A percentile compares a stretch with the other conserved stretches of the same genome.
Evolutionary conservation across 208 protist species (phyloP).

Genomic region (Leishmania gerbilli): DNA sequence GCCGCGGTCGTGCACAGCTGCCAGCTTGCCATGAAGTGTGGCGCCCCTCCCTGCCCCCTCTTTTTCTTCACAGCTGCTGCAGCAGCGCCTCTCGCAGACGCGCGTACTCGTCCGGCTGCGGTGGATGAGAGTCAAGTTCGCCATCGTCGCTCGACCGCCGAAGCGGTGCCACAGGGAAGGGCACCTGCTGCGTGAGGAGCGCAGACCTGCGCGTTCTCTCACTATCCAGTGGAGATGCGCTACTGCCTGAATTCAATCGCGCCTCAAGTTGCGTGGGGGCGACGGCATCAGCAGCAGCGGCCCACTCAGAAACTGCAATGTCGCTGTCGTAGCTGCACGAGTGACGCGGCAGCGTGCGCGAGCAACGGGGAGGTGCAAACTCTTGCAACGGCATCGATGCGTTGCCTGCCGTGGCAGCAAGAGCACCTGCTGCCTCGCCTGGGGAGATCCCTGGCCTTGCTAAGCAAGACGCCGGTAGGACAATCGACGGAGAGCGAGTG

Average conservation of each 20-base stretch:
- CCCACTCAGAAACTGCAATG: background rate
- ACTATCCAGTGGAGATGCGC: background rate
- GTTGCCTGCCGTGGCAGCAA: background rate
- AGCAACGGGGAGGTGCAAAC: slow-evolving; percentile 23
- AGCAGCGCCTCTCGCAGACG: slow-evolving; percentile 30
- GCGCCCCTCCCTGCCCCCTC: background rate
- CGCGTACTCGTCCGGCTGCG: slow-evolving; percentile 16
- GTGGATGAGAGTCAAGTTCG: background rate
- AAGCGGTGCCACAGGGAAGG: background rate
- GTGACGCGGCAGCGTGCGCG: slow-evolving; percentile 26
- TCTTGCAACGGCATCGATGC: background rate
- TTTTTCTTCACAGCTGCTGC: slow-evolving; percentile 20
- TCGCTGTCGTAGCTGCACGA: slow-evolving; percentile 30
- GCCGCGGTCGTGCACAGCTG: background rate
- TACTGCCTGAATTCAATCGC: background rate
- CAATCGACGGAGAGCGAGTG: slow-evolving; percentile 26
- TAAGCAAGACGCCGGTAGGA: background rate
- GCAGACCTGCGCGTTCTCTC: background rate
- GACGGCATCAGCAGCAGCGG: background rate
- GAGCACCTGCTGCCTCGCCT: too few relatives aligned
- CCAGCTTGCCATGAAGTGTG: background rate
- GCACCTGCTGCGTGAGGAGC: background rate
- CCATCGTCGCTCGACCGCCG: background rate
- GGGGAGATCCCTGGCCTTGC: background rate
- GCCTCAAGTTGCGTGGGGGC: background rate